A percentile compares a stretch with the other conserved stretches of the same genome.
These are phyloP conservation scores for Copromyces sp. DNA, from an alignment of 495 filamentous ascomycete genomes.

Conservation along the genomic window DNA sequence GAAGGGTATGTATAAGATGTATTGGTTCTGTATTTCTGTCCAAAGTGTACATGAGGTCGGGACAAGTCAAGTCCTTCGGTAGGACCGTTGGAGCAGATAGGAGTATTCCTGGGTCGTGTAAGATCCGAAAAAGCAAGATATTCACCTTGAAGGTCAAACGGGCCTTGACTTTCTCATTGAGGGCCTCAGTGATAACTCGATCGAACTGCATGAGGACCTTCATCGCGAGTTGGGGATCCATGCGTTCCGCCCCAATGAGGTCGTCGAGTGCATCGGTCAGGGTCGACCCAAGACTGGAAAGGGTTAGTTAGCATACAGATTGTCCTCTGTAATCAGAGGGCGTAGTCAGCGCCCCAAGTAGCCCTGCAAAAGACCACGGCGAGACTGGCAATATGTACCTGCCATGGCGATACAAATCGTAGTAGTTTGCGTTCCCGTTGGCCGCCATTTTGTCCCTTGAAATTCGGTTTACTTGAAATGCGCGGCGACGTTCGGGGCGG, in stretches of 20 bases:
- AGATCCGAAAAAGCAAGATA: not conserved
- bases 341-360: not conserved
- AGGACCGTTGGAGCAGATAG: not conserved
- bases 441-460: conserved; percentile 22
- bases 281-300: conserved; percentile 72
- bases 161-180: conserved; percentile 84
- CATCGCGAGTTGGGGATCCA: conserved; percentile 97
- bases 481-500: not conserved
- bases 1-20: not conserved
- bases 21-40: not conserved
- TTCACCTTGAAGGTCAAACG: conserved; percentile 91
- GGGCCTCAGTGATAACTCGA: conserved; percentile 72
- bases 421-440: conserved; percentile 47
- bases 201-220: conserved; percentile 94
- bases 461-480: not conserved
- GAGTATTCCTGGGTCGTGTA: not conserved
- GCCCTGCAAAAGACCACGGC: not conserved
- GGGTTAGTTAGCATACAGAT: conserved; percentile 10
- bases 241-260: conserved; percentile 80
- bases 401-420: conserved; percentile 95
- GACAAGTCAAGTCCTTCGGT: not conserved
- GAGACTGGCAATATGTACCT: conserved; percentile 50
- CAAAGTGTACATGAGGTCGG: not conserved
- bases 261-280: conserved; percentile 96
- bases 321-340: not conserved